These are phyloP conservation scores for Fusarium concolor DNA, from an alignment of 2,329 filamentous ascomycete genomes.

Conservation along the genomic window DNA sequence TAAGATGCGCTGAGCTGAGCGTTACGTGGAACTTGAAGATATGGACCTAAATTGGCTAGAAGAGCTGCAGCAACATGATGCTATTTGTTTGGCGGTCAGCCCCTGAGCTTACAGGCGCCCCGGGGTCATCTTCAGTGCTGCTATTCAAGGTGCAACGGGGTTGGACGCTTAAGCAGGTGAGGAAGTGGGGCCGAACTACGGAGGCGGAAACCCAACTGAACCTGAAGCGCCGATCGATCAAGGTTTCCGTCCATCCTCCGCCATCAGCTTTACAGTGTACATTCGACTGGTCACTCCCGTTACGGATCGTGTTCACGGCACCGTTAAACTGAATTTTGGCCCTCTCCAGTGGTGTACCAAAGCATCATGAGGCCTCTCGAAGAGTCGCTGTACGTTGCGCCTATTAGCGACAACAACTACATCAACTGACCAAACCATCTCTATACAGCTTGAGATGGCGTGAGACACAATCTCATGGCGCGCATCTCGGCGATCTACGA, in stretches of 20 bases:
- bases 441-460: constrained; percentile 73
- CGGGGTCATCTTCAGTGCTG: constrained; percentile 6
- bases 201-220: constrained; percentile 29
- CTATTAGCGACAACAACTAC: constrained; percentile 7
- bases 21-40: constrained; percentile 11
- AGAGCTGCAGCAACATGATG: constrained; percentile 5
- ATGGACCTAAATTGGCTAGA: background rate
- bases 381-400: constrained; percentile 52
- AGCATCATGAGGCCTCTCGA: constrained; percentile 53
- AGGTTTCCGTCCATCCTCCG: constrained; percentile 26
- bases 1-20: background rate
- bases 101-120: constrained; percentile 25
- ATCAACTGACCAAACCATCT: constrained; percentile 40
- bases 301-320: background rate
- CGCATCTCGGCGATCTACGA: constrained; percentile 70
- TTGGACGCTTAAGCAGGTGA: background rate
- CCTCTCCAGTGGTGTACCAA: background rate
- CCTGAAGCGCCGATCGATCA: constrained; percentile 26
- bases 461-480: constrained; percentile 68
- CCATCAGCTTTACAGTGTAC: constrained; percentile 28
- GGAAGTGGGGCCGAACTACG: constrained; percentile 34
- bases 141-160: constrained; percentile 1
- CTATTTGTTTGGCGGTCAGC: constrained; percentile 31
- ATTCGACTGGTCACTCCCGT: constrained; percentile 6
- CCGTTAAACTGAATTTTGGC: background rate